These are phyloP conservation scores for Inga leiocalycina DNA, from an alignment of 306 rosid species.

Conservation along the genomic window DNA sequence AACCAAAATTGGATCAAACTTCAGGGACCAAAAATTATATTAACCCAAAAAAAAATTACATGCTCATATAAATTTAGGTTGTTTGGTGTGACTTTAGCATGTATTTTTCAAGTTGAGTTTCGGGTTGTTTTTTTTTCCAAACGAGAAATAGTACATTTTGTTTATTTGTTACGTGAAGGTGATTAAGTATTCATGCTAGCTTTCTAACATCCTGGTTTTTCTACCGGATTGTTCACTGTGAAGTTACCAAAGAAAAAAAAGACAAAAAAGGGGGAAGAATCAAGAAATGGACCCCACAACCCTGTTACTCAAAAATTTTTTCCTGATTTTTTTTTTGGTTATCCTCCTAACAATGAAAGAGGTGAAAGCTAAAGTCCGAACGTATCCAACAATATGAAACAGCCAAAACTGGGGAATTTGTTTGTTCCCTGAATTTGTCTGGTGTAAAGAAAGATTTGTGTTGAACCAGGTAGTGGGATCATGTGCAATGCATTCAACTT, in stretches of 20 bases:
- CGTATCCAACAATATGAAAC: background rate
- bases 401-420: background rate
- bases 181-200: background rate
- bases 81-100: no score
- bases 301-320: background rate
- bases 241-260: background rate
- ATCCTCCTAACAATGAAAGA: background rate
- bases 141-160: background rate
- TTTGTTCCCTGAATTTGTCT: background rate
- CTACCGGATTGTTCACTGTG: background rate
- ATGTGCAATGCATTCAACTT: no score
- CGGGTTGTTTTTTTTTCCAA: background rate
- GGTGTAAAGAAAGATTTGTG: no score
- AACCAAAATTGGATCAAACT: no score
- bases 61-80: background rate
- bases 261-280: background rate
- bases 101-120: background rate
- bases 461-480: no score
- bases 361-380: no score
- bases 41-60: no score
- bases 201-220: background rate
- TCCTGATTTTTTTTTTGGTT: background rate
- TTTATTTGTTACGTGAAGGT: background rate
- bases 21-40: no score
- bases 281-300: background rate